These are phyloP conservation scores for Elaeis oleifera DNA, from an alignment of 202 grass and related monocot genomes.

Conservation along the genomic window DNA sequence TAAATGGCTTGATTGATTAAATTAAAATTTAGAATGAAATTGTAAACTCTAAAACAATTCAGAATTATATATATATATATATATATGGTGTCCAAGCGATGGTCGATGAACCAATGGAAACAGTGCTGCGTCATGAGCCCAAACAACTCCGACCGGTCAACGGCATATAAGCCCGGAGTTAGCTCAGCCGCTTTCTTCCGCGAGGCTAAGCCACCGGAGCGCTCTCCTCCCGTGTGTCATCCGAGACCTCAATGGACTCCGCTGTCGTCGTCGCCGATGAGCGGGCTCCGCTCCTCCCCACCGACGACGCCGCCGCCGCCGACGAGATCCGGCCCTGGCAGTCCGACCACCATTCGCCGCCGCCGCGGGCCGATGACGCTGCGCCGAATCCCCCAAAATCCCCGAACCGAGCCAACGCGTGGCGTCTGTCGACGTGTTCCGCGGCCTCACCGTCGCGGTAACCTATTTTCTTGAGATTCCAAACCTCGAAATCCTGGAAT, in stretches of 20 bases:
- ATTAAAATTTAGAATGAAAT: too few relatives aligned
- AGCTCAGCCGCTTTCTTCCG: too few relatives aligned
- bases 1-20: too few relatives aligned
- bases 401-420: constrained; percentile 30
- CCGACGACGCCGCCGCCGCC: constrained; percentile 19
- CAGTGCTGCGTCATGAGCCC: too few relatives aligned
- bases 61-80: too few relatives aligned
- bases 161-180: too few relatives aligned
- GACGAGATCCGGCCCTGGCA: constrained; percentile 49
- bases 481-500: neutral
- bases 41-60: too few relatives aligned
- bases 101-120: too few relatives aligned
- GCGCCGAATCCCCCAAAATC: constrained; percentile 20
- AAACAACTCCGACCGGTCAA: too few relatives aligned
- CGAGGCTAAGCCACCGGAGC: too few relatives aligned
- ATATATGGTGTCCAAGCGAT: too few relatives aligned
- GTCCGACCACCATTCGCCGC: neutral
- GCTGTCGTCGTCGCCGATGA: constrained; percentile 24
- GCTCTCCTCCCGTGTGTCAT: too few relatives aligned
- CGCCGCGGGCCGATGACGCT: neutral
- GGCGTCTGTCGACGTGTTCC: constrained; percentile 81
- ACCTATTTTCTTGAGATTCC: neutral
- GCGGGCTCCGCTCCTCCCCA: constrained; percentile 13
- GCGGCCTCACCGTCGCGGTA: constrained; percentile 80
- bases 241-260: constrained; percentile 26